Evolutionary conservation across 2,329 filamentous ascomycete species (phyloP), one percentile per base, ranked within the genome.

Genomic region (Verticillium nubilum): DNA sequence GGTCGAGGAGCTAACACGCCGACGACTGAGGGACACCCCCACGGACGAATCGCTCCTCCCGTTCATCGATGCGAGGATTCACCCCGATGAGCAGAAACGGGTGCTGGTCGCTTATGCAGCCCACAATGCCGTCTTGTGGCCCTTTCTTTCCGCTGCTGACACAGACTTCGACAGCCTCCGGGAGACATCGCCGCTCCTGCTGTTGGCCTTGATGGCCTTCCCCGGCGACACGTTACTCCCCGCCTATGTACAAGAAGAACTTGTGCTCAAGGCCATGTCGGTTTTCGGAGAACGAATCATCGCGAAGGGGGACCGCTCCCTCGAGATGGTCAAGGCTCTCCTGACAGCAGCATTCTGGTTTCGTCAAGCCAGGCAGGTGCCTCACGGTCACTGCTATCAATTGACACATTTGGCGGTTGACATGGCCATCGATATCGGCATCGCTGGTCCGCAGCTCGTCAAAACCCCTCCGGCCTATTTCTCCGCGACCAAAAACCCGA

Each of bases 1-100:
- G 50, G 33, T 62, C 52, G 31, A 61, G 15, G 56, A 62, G 26
- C 56, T 65, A 2, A 59, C 31, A 13, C 17, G 28, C 5, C 15
- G n/a, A 13, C 42, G 10, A 12, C 5, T 23, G 17, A 25, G 9
- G n/a, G n/a, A 27, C 9, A n/a, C 26, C 23, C 31, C 54, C 19
- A 25, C 29, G 2, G 15, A 56, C 29, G 54, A 35, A 4, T 35
- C 54, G 10, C 12, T 27, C 31, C 13, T 33, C 1, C n/a, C 54
- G 4, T 56, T 56, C 23, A 19, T 56, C 23, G 31, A 56, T 17
- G 31, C 31, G 5, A 26, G 54, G 13, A 56, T 56, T 6, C 9
- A 13, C 4, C 29, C 23, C 19, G 54, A 37, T 13, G 23, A 9
- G 29, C 54, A 56, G 54, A 33, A 19, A 25, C 19, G 28, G 2